phyloP scores from a whole-genome alignment of 768 basidiomycete species.

The Solioccasus polychromus region DNA sequence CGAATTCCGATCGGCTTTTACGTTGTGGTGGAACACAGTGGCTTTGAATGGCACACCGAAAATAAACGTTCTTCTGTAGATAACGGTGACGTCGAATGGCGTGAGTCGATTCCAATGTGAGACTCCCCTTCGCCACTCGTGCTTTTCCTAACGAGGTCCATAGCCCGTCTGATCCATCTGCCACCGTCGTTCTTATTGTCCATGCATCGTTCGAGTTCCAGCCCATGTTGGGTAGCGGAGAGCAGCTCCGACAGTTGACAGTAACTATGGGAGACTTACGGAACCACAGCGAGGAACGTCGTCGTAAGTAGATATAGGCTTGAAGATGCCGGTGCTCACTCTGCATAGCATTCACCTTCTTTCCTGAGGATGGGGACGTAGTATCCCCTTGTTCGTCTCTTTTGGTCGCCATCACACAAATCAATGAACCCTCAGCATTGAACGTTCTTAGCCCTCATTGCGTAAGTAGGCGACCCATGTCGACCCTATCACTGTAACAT shows the following conservation, averaged over 20 bases:
- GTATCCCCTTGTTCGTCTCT: background rate
- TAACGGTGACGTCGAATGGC: constrained; percentile 3
- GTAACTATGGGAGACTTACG: background rate
- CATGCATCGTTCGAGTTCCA: constrained; percentile 4
- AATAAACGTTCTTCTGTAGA: background rate
- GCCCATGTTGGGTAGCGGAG: constrained; percentile 5
- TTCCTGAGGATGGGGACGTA: background rate
- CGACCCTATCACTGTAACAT: background rate
- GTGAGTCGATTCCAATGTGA: constrained; percentile 2
- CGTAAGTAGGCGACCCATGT: background rate
- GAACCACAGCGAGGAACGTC: background rate
- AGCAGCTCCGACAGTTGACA: background rate
- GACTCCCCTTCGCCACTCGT: background rate
- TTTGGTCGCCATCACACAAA: background rate
- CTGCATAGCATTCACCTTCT: background rate
- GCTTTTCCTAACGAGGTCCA: background rate
- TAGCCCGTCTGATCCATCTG: constrained; percentile 5
- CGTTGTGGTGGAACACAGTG: background rate
- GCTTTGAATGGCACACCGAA: no score
- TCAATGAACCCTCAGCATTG: background rate
- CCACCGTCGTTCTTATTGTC: background rate
- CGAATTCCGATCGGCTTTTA: constrained; percentile 6
- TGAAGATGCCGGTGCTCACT: no score
- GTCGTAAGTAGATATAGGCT: background rate
- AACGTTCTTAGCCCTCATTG: background rate